phyloP scores from a whole-genome alignment of 1,284 basidiomycete species.

The Heterobasidion parviporum region DNA sequence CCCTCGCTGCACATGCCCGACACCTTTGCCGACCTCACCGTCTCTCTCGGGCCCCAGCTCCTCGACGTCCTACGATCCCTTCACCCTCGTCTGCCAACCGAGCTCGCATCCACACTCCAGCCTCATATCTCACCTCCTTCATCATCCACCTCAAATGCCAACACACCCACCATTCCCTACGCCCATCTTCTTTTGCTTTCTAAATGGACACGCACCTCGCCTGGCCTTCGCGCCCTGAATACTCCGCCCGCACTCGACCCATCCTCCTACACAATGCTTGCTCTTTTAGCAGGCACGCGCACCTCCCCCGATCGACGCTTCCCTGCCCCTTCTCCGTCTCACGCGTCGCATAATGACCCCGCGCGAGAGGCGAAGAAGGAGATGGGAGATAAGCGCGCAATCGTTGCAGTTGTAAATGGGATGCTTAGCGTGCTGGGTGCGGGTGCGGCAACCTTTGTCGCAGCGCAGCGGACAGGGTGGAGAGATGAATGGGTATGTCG shows the following conservation, averaged over 20 bases:
- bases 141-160: background rate
- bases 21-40: constrained; percentile 28
- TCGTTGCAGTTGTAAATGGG: constrained; percentile 63
- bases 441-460: constrained; percentile 65
- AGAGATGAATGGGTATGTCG: constrained; percentile 60
- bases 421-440: constrained; percentile 60
- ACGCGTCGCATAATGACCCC: constrained; percentile 19
- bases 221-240: constrained; percentile 35
- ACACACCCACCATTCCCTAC: constrained; percentile 45
- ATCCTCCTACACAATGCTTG: constrained; percentile 54
- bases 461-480: constrained; percentile 54
- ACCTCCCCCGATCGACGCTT: constrained; percentile 68
- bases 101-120: constrained; percentile 39
- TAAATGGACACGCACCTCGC: constrained; percentile 53
- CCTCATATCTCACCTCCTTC: constrained; percentile 26
- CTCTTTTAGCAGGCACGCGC: constrained; percentile 67
- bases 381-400: constrained; percentile 50
- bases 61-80: constrained; percentile 38
- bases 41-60: constrained; percentile 65
- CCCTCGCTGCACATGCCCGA: constrained; percentile 3
- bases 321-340: constrained; percentile 31
- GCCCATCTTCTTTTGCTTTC: constrained; percentile 49
- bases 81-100: constrained; percentile 26
- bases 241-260: constrained; percentile 38
- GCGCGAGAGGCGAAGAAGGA: constrained; percentile 32